phyloP scores from a whole-genome alignment of 371 early-diverging fungal genomes.

The Mortierella sp. region DNA sequence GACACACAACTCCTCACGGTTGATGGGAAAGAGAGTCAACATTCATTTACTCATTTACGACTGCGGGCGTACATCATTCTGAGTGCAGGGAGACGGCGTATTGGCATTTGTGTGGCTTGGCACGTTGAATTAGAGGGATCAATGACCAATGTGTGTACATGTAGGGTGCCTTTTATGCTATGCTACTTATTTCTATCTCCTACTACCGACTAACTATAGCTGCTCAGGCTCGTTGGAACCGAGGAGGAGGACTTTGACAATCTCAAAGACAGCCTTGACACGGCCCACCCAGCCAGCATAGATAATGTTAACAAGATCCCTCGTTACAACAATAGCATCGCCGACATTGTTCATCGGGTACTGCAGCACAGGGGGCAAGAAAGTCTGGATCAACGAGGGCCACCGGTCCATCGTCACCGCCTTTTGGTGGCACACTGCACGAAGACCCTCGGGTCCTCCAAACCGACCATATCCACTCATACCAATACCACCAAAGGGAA shows the following conservation, averaged over 20 bases:
- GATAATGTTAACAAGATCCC: slow-evolving; percentile 49
- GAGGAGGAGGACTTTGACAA: slow-evolving; percentile 41
- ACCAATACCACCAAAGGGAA: slow-evolving; percentile 91
- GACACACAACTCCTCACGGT: neutral
- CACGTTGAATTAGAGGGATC: too few species aligned
- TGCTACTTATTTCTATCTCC: neutral
- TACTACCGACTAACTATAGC: neutral
- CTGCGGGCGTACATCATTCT: neutral
- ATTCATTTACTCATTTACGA: too few species aligned
- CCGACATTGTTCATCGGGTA: slow-evolving; percentile 70
- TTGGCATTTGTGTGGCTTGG: too few species aligned
- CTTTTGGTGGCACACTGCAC: slow-evolving; percentile 80
- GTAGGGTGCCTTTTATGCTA: too few species aligned
- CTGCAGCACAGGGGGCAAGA: slow-evolving; percentile 78
- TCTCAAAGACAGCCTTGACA: slow-evolving; percentile 38
- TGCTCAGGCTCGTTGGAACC: slow-evolving; percentile 52
- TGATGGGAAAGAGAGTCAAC: slow-evolving; percentile 1
- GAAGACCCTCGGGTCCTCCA: slow-evolving; percentile 84
- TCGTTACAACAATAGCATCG: slow-evolving; percentile 54
- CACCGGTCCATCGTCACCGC: slow-evolving; percentile 82
- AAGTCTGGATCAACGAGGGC: slow-evolving; percentile 76
- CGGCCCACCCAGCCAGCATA: slow-evolving; percentile 48
- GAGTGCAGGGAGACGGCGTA: too few species aligned
- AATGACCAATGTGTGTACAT: too few species aligned
- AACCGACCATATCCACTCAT: slow-evolving; percentile 86